Conservation (phyloP, 257 asterid species). For the Nicotiana undulata region DNA sequence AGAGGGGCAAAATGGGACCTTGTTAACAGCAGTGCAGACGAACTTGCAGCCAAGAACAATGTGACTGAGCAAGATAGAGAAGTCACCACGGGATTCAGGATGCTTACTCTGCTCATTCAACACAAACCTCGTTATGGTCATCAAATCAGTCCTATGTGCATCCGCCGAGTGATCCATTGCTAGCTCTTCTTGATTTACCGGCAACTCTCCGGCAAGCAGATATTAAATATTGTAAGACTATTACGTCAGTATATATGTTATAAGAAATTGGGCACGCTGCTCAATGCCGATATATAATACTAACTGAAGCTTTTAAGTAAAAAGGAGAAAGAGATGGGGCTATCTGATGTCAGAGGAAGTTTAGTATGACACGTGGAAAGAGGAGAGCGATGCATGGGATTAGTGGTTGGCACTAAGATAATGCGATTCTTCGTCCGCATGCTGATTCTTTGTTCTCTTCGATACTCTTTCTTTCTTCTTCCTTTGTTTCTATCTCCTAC, state of each 20-base stretch:
- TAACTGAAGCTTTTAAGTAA: not conserved
- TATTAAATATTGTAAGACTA: not conserved
- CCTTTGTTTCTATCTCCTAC: not conserved
- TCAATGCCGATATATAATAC: not conserved
- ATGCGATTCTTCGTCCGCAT: not conserved
- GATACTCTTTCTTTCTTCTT: not conserved
- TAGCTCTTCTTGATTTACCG: not conserved
- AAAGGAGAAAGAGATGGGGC: slow-evolving; percentile 9
- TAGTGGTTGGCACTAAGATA: slow-evolving; percentile 18
- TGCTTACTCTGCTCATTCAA: slow-evolving; percentile 80
- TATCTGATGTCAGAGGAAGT: slow-evolving; percentile 22
- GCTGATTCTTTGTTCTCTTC: not conserved
- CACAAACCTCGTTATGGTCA: slow-evolving; percentile 84
- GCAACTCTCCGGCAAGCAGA: not conserved
- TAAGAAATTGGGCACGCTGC: not conserved
- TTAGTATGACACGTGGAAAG: slow-evolving; percentile 22
- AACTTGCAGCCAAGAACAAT: slow-evolving; percentile 95
- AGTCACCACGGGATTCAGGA: slow-evolving; percentile 88
- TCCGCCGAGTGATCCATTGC: slow-evolving; percentile 90
- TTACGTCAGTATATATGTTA: not conserved
- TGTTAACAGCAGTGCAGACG: slow-evolving; percentile 78
- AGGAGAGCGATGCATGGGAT: not conserved
- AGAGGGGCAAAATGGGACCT: slow-evolving; percentile 29
- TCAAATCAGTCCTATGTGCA: slow-evolving; percentile 89
- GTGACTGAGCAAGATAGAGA: slow-evolving; percentile 74